Conservation (phyloP, 306 rosid genomes). For the Luffa aegyptiaca region DNA sequence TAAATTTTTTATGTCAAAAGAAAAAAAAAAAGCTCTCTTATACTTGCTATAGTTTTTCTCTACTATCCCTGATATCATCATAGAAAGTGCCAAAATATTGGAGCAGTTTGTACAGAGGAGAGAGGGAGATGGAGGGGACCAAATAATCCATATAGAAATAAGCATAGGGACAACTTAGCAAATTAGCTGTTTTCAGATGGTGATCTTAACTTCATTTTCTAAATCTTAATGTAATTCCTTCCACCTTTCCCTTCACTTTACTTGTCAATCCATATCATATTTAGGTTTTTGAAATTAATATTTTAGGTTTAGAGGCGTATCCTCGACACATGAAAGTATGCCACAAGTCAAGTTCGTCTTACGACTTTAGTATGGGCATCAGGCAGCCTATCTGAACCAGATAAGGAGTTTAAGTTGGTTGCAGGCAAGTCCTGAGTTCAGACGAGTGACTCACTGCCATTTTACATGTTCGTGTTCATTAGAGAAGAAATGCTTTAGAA, state of each 20-base stretch:
- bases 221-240: neutral
- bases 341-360: too few species aligned
- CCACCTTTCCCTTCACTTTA: neutral
- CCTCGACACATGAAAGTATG: too few species aligned
- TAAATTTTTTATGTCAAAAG: neutral
- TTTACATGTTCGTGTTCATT: too few species aligned
- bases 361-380: too few species aligned
- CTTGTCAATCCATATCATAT: neutral
- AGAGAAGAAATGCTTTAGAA: too few species aligned
- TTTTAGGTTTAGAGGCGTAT: too few species aligned
- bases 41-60: neutral
- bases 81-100: slow-evolving; percentile 7
- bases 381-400: too few species aligned
- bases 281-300: neutral
- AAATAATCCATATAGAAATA: neutral
- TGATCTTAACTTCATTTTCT: neutral
- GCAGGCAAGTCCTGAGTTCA: too few species aligned
- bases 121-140: neutral
- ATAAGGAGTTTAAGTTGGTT: too few species aligned
- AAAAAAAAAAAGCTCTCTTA: neutral
- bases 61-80: neutral
- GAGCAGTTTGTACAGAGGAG: neutral
- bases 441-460: too few species aligned
- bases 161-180: neutral
- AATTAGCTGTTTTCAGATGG: neutral